Base-by-base conservation (phyloP, 2,329 filamentous ascomycete genomes). In the Colletotrichum lindemuthianum region DNA sequence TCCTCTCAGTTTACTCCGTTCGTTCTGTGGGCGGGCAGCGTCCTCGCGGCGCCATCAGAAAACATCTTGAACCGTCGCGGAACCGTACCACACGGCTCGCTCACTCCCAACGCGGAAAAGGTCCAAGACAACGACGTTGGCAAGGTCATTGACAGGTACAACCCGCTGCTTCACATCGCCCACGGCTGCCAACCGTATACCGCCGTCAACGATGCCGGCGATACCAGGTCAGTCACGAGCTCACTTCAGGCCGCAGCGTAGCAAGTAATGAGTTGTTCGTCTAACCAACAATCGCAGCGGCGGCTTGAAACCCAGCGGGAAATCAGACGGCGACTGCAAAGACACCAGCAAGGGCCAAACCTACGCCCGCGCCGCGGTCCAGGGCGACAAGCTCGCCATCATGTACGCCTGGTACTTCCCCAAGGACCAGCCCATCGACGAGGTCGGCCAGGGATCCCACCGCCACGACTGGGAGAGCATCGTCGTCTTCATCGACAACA, bases 341-440 rank as follows among this genome's bases (percentile, higher is more conserved):
- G 73, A 70, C 56, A 68, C 55, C 1, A 72, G 54, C 65, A 73
- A 71, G 12, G 78, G 78, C 37, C 77, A 81, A 68, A 73, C 77
- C 2, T 81, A 81, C 66, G 75, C 73, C 24, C 73, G 78, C 11
- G 72, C 70, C 15, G 67, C 65, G 4, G 60, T 65, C 33, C 70
- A 74, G 63, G 72, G 73, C 12, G 71, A 67, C 47, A 67, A 71
- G 48, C 75, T 73, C 51, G 75, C 71, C 54, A 75, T 81, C 67
- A 78, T 81, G 77, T 81, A 80, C 68, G 71, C 76, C 6, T 81
- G 79, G 79, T 82, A 81, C 69, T 75, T 80, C 69, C 81, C 81
- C 54, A 82, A 83, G 72, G 80, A 82, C 63, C 71, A 76, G 66
- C 78, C 79, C 10, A 70, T 68, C 33, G 48, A 61, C 0, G 77